A percentile compares a stretch with the other conserved stretches of the same genome.
phyloP scores from a whole-genome alignment of 2,329 filamentous ascomycete species.

The Fusarium bactridioides region DNA sequence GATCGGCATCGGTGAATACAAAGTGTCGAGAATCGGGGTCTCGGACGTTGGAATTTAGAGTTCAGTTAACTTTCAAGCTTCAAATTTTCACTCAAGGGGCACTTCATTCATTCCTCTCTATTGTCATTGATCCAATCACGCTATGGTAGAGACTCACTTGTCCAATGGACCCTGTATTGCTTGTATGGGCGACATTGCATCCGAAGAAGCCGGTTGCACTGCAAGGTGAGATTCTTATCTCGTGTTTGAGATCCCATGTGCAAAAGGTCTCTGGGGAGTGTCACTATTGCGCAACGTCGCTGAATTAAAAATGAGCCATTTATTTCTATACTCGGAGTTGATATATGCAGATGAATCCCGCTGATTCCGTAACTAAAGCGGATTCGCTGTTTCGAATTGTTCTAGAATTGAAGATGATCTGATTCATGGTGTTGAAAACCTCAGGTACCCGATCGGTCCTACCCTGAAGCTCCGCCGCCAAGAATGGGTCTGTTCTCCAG shows the following conservation, averaged over 20 bases:
- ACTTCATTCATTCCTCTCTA: background rate
- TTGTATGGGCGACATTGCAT: background rate
- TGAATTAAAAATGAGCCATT: background rate
- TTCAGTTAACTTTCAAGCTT: background rate
- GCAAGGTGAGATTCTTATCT: background rate
- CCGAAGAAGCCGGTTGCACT: background rate
- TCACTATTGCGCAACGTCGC: background rate
- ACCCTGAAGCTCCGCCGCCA: constrained; percentile 8
- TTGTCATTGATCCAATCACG: background rate
- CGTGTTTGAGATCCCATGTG: background rate
- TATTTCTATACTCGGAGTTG: rapidly evolving
- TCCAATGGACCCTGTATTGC: background rate
- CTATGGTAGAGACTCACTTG: background rate
- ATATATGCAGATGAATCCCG: background rate
- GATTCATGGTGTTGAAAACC: background rate
- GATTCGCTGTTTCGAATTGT: background rate
- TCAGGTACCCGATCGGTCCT: background rate
- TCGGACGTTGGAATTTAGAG: background rate
- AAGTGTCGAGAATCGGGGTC: background rate
- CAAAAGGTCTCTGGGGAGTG: background rate
- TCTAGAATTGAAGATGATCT: background rate
- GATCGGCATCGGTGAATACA: background rate
- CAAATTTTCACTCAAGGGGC: background rate
- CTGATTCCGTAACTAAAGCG: background rate
- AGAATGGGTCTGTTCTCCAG: background rate